Conservation (phyloP, 2,329 filamentous ascomycete species). For the Talaromyces islandicus region DNA sequence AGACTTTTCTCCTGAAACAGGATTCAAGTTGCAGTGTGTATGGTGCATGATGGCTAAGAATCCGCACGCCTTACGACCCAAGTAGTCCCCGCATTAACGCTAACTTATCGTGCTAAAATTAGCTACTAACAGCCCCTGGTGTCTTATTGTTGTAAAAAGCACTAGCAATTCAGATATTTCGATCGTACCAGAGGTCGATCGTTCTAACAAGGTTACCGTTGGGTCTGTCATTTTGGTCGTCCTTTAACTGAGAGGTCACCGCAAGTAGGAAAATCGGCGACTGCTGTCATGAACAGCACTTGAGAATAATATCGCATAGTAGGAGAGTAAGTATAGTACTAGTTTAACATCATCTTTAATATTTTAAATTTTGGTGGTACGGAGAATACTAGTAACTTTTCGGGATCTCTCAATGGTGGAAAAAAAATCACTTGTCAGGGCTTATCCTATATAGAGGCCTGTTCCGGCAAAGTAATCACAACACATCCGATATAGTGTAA, state of each 20-base stretch:
- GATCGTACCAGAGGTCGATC: background rate
- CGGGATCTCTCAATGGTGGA: no score
- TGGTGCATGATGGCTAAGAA: background rate
- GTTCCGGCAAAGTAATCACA: no score
- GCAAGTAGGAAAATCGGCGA: background rate
- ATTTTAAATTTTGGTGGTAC: no score
- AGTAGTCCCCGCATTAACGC: no score
- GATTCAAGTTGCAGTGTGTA: background rate
- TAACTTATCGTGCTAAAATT: background rate
- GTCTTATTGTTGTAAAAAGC: background rate
- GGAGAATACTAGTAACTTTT: no score
- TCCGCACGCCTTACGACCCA: background rate
- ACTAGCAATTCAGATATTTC: background rate
- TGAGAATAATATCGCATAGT: no score
- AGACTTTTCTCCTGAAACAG: background rate
- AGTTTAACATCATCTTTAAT: background rate
- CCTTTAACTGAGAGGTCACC: background rate
- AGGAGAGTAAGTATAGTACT: background rate
- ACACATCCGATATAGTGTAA: conserved; percentile 4
- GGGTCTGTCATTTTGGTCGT: background rate
- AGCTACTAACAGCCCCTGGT: background rate
- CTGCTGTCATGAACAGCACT: background rate
- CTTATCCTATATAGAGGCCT: no score
- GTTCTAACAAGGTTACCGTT: background rate
- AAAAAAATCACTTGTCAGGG: no score